These are phyloP conservation scores for Boletus reticuloceps DNA, from an alignment of 768 basidiomycete genomes.

Conservation along the genomic window DNA sequence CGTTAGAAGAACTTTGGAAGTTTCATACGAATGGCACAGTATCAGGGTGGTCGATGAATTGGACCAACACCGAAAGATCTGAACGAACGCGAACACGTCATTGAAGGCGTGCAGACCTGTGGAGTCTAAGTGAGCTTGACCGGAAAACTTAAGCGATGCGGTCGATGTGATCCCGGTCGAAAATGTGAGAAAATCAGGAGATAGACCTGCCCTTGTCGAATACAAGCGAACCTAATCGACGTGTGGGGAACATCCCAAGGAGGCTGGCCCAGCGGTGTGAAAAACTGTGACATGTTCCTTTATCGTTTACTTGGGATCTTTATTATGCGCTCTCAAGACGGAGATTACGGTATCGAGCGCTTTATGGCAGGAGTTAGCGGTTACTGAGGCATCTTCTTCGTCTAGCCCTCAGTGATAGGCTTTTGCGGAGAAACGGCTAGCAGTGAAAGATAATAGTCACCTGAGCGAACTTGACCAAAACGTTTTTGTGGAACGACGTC, in stretches of 20 bases:
- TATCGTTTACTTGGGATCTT: slow-evolving; percentile 14
- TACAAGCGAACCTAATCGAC: slow-evolving; percentile 7
- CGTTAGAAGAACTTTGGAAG: slow-evolving; percentile 22
- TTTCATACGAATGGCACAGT: slow-evolving; percentile 5
- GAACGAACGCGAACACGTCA: slow-evolving; percentile 11
- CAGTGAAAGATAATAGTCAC: slow-evolving; percentile 19
- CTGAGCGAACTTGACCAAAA: background rate
- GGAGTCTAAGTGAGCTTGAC: background rate
- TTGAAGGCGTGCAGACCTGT: slow-evolving; percentile 8
- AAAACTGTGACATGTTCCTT: slow-evolving; percentile 10
- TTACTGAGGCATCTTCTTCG: slow-evolving; percentile 11
- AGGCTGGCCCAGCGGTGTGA: background rate
- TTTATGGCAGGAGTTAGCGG: slow-evolving; percentile 27
- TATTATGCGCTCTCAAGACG: slow-evolving; percentile 20
- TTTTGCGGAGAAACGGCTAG: slow-evolving; percentile 29
- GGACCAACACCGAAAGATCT: slow-evolving; percentile 11
- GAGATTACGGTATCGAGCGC: slow-evolving; percentile 35
- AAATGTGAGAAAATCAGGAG: slow-evolving; percentile 3
- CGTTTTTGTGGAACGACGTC: background rate
- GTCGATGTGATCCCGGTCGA: slow-evolving; percentile 6
- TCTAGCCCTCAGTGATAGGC: slow-evolving; percentile 31
- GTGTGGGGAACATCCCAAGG: slow-evolving; percentile 7
- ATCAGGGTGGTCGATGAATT: slow-evolving; percentile 23
- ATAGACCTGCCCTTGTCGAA: slow-evolving; percentile 1
- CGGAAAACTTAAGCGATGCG: slow-evolving; percentile 3